phyloP scores from a whole-genome alignment of 2,329 filamentous ascomycete species.

The Blumeria graminis region DNA sequence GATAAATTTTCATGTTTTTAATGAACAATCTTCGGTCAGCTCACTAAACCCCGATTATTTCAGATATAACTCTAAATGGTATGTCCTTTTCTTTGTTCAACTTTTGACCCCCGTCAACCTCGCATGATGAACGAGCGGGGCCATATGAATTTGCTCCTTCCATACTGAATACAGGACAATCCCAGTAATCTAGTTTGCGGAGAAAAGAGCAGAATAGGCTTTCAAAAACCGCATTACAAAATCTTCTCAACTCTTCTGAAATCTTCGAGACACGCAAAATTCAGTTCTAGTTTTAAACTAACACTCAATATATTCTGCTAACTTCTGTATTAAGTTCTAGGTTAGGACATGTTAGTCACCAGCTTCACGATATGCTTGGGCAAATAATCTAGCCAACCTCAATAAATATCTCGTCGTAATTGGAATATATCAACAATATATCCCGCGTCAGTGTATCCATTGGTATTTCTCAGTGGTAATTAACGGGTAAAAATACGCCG shows the following conservation, averaged over 20 bases:
- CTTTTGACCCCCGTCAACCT: background rate
- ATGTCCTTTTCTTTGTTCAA: slow-evolving; percentile 4
- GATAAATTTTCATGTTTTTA: slow-evolving; percentile 3
- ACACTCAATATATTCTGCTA: too few relatives aligned
- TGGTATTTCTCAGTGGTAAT: too few relatives aligned
- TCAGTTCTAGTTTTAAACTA: too few relatives aligned
- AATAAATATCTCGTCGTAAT: too few relatives aligned
- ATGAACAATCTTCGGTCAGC: slow-evolving; percentile 13
- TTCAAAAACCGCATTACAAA: slow-evolving; percentile 36
- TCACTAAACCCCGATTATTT: background rate
- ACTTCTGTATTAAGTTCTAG: too few relatives aligned
- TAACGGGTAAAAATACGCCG: too few relatives aligned
- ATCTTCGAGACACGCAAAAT: background rate
- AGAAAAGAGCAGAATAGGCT: slow-evolving; percentile 19
- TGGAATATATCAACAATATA: too few relatives aligned
- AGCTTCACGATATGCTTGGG: too few relatives aligned
- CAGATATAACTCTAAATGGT: slow-evolving; percentile 2
- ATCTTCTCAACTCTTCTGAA: slow-evolving; percentile 46
- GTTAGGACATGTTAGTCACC: too few relatives aligned
- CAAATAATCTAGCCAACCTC: too few relatives aligned
- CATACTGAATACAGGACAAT: slow-evolving; percentile 14
- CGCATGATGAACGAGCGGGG: slow-evolving; percentile 26
- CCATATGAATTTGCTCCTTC: slow-evolving; percentile 20
- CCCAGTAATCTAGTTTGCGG: slow-evolving; percentile 5
- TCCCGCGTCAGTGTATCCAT: too few relatives aligned